phyloP scores from a whole-genome alignment of 129 eudicot species.

The Logfia minima region DNA sequence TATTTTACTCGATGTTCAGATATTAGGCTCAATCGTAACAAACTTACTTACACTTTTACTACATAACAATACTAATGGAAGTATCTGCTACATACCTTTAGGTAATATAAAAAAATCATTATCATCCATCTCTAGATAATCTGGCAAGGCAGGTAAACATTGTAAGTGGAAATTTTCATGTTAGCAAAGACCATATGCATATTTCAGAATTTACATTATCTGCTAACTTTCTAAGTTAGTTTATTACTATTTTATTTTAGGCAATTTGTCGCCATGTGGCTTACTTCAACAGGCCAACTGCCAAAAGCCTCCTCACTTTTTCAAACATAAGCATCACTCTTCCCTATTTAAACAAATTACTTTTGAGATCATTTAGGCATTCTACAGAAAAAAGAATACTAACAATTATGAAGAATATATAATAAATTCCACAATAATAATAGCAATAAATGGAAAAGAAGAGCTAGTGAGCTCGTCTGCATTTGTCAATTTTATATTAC shows the following conservation, averaged over 20 bases:
- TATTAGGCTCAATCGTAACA: too few relatives aligned
- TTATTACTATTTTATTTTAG: not conserved
- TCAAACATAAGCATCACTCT: slow-evolving; percentile 12
- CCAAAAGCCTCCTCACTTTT: slow-evolving; percentile 1
- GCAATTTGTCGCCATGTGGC: not conserved
- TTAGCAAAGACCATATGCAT: not conserved
- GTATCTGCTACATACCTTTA: too few relatives aligned
- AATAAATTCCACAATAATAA: not conserved
- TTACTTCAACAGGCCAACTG: slow-evolving; percentile 11
- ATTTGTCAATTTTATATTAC: not conserved
- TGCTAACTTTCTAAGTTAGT: not conserved
- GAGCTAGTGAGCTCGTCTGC: not conserved
- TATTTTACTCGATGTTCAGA: too few relatives aligned
- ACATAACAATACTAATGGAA: too few relatives aligned
- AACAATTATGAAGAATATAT: not conserved
- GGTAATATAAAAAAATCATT: too few relatives aligned
- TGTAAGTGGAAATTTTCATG: too few relatives aligned
- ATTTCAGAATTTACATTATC: not conserved
- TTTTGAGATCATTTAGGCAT: slow-evolving; percentile 3
- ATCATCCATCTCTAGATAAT: too few relatives aligned
- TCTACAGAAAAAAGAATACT: not conserved
- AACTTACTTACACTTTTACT: too few relatives aligned
- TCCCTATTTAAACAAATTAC: not conserved
- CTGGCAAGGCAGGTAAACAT: too few relatives aligned
- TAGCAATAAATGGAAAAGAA: not conserved